Percentiles rank a stretch among this genome's conserved stretches.
Evolutionary conservation across 306 rosid genomes (phyloP).

Genomic region (Mimosa pudica): DNA sequence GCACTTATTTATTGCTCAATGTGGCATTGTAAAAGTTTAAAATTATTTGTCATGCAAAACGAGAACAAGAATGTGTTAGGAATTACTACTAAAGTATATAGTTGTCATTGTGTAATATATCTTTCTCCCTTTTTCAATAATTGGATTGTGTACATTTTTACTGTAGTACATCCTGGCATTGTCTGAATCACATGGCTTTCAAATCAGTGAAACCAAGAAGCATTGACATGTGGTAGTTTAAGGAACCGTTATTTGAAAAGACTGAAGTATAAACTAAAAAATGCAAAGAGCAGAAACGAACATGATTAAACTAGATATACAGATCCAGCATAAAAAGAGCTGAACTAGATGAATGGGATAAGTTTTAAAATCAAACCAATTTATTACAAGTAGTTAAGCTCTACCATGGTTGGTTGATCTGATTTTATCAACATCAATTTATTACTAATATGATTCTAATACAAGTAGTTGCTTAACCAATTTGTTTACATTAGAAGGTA

Average conservation of each 20-base stretch:
- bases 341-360: background rate
- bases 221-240: background rate
- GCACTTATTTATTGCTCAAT: background rate
- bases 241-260: background rate
- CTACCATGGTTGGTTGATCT: background rate
- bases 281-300: background rate
- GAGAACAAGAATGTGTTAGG: background rate
- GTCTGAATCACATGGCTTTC: background rate
- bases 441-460: no score
- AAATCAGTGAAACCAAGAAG: background rate
- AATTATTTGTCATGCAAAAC: background rate
- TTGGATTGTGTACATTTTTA: background rate
- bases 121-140: background rate
- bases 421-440: background rate
- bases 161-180: background rate
- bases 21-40: background rate
- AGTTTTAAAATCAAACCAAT: background rate
- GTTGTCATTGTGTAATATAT: slow-evolving; percentile 8
- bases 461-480: no score
- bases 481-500: no score
- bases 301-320: background rate
- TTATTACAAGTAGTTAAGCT: background rate
- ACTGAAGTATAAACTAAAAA: background rate
- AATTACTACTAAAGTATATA: background rate
- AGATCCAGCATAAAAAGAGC: background rate